Conservation (phyloP, 2,329 filamentous ascomycete genomes). For the Sporothrix protearum region DNA sequence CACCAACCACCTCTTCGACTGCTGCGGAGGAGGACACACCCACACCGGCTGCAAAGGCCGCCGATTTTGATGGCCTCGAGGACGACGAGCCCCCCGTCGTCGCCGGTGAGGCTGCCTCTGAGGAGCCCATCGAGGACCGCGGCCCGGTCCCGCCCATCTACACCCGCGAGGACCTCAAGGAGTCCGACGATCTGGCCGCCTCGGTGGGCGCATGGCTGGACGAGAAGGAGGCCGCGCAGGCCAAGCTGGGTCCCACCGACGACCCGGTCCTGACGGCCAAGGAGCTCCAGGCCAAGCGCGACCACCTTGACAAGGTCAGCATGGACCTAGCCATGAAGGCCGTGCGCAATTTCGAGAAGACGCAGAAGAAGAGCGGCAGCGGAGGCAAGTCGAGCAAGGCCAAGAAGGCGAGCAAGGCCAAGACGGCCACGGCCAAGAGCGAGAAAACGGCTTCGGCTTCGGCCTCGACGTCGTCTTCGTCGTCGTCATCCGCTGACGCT, state of each 20-base stretch:
- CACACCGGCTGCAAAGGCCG: slow-evolving; percentile 43
- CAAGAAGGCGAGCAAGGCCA: slow-evolving; percentile 27
- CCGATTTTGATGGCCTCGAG: slow-evolving; percentile 71
- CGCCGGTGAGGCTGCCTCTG: neutral
- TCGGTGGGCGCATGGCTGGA: slow-evolving; percentile 70
- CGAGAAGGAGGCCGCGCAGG: slow-evolving; percentile 66
- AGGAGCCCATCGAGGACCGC: slow-evolving; percentile 42
- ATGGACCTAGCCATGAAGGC: slow-evolving; percentile 69
- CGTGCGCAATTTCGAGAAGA: slow-evolving; percentile 53
- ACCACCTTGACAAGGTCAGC: slow-evolving; percentile 67
- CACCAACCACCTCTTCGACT: slow-evolving; percentile 39
- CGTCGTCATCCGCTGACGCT: slow-evolving; percentile 32
- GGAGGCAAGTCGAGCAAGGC: slow-evolving; percentile 29
- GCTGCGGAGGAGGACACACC: slow-evolving; percentile 44
- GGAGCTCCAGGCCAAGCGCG: slow-evolving; percentile 66
- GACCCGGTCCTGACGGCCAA: slow-evolving; percentile 71
- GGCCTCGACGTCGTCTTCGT: slow-evolving; percentile 40
- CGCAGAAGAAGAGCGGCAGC: slow-evolving; percentile 41
- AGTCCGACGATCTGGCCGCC: slow-evolving; percentile 60
- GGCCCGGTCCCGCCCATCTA: slow-evolving; percentile 65
- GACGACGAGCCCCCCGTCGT: slow-evolving; percentile 54
- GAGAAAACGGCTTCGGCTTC: slow-evolving; percentile 22
- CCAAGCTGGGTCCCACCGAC: slow-evolving; percentile 63
- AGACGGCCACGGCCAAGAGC: slow-evolving; percentile 44
- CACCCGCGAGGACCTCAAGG: slow-evolving; percentile 65